Base-by-base conservation (phyloP, 2,329 filamentous ascomycete genomes). In the Verticillium klebahnii region DNA sequence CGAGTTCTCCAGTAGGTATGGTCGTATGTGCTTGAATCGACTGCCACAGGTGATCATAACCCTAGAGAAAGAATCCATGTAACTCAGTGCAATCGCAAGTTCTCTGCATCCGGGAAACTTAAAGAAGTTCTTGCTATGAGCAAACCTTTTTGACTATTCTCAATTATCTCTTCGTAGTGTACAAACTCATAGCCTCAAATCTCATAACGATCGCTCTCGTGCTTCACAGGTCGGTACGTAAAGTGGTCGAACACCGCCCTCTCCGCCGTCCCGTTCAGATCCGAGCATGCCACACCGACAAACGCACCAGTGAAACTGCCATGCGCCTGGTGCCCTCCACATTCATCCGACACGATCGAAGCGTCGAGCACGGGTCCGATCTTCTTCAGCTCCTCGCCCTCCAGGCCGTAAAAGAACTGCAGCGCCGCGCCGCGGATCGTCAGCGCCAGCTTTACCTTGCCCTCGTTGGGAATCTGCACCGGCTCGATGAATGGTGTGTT, bases 231-330 rank as follows among this genome's bases (percentile, higher is more conserved):
- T 2, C 75, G 72, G 68, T 86, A 86, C 0, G 75, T 64, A 61
- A 85, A 82, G 54, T 82, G 78, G 61, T 84, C 82, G 70, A 85
- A 85, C 5, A 63, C 72, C 0, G 83, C 83, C 59, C 73, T 69
- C 60, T 71, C 64, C 9, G 74, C 80, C 17, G 77, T 78, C 2
- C 83, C 83, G 61, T 86, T 85, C 52, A 85, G 60, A 69, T 86
- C 83, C 3, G 82, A 85, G 50, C 80, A 82, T 1, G 83, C 83
- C 64, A 86, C 72, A 0, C 83, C 83, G 0, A 85, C 80, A 73
- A 86, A 86, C 0, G 85, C 83, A 0, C 85, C 85, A 0, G 85
- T 88, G 64, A 88, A 89, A 69, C 85, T 88, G 1, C 85, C 85
- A 64, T 88, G 84, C 2, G 75, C 79, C 63, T 82, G 79, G 64